Percentiles rank a stretch among this genome's conserved stretches.
Conservation (phyloP, 2,329 filamentous ascomycete species). For the Sclerotinia nivalis region DNA sequence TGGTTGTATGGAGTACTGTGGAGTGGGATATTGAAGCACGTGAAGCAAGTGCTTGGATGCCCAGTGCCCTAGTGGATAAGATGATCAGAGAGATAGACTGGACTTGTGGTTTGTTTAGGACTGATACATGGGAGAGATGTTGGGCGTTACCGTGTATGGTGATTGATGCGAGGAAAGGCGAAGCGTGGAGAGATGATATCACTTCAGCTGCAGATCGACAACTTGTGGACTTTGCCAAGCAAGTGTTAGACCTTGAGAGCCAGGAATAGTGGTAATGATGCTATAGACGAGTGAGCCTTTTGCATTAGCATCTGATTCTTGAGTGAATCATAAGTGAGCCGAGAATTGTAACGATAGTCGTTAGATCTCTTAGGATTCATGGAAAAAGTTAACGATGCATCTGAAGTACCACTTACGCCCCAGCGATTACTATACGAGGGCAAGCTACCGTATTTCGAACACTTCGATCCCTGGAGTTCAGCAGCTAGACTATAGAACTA, state of each 20-base stretch:
- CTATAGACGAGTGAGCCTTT: background rate
- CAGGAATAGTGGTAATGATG: background rate
- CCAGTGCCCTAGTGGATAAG: background rate
- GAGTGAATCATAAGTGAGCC: too few species aligned
- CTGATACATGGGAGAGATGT: constrained; percentile 14
- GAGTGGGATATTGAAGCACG: background rate
- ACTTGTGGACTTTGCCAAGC: background rate
- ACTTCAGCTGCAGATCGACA: background rate
- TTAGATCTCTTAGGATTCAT: background rate
- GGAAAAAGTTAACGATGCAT: background rate
- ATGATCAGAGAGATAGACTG: background rate
- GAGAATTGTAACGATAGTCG: too few species aligned
- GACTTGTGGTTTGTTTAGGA: constrained; percentile 8
- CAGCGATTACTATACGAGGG: background rate
- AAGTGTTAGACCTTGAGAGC: too few species aligned
- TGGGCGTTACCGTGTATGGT: background rate
- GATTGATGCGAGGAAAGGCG: background rate
- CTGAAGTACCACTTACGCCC: background rate
- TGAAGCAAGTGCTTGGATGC: constrained; percentile 4
- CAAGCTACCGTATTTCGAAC: background rate
- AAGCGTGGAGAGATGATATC: background rate
- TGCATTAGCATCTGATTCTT: too few species aligned
- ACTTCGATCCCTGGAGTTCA: too few species aligned
- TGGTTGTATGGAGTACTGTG: constrained; percentile 7
- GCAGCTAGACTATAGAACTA: too few species aligned